These are phyloP conservation scores for Trichoderma sp. DNA, from an alignment of 2,329 filamentous ascomycete genomes.

Conservation along the genomic window DNA sequence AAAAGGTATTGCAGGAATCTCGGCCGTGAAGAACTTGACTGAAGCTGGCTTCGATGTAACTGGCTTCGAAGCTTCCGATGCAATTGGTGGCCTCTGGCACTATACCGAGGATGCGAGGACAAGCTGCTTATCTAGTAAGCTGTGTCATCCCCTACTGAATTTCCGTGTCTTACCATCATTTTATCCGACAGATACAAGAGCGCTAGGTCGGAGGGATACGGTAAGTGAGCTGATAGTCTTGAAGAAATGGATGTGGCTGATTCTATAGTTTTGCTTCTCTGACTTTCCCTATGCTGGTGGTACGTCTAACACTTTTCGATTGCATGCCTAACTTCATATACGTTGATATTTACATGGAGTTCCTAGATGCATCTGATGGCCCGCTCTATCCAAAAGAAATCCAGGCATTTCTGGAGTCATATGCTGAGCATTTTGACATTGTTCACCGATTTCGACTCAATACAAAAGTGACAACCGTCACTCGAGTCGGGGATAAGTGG, in stretches of 20 bases:
- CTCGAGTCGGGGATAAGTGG: background rate
- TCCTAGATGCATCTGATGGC: background rate
- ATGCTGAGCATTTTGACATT: background rate
- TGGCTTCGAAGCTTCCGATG: constrained; percentile 41
- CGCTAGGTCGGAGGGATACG: background rate
- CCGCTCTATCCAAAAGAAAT: background rate
- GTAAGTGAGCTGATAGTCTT: background rate
- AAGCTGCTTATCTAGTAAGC: constrained; percentile 33
- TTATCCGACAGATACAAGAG: background rate
- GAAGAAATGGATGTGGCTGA: background rate
- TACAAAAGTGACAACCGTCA: background rate
- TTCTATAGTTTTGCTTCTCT: background rate
- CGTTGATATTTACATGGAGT: background rate
- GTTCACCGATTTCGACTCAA: background rate
- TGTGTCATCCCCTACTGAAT: background rate
- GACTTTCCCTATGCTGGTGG: background rate
- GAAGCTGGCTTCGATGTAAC: constrained; percentile 39
- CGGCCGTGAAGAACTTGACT: constrained; percentile 52
- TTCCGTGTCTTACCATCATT: background rate
- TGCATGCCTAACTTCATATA: background rate
- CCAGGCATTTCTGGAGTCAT: background rate
- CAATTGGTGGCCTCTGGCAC: constrained; percentile 44
- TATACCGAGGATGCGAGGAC: constrained; percentile 37
- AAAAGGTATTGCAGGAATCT: constrained; percentile 31
- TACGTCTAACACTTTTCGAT: background rate